Conservation (phyloP, 441 rosid genomes). For the Syzygium syzygioides region DNA sequence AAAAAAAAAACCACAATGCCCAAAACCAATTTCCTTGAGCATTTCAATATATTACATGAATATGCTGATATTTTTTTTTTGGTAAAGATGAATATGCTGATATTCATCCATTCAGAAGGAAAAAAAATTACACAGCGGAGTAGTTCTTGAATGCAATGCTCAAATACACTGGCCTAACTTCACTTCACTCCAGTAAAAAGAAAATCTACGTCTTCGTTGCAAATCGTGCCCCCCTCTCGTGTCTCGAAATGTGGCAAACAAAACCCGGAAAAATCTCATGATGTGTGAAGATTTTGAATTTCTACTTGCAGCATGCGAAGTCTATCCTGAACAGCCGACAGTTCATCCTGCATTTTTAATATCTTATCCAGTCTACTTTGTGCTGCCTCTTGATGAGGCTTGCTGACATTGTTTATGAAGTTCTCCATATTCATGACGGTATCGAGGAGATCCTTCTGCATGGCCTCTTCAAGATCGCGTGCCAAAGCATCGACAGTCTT, state of each 20-base stretch:
- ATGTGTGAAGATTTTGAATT: slow-evolving; percentile 76
- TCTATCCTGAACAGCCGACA: slow-evolving; percentile 39
- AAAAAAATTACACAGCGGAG: neutral
- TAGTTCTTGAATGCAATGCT: neutral
- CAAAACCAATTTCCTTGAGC: neutral
- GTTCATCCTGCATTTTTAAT: slow-evolving; percentile 38
- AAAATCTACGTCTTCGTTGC: neutral
- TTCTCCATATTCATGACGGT: slow-evolving; percentile 39
- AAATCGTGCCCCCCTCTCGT: neutral
- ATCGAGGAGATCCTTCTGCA: slow-evolving; percentile 75
- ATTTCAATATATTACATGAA: neutral
- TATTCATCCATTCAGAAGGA: neutral
- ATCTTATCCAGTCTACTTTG: slow-evolving; percentile 53
- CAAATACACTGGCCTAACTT: neutral
- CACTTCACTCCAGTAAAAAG: neutral
- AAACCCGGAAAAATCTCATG: slow-evolving; percentile 6
- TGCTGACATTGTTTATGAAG: slow-evolving; percentile 48
- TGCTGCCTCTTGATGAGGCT: slow-evolving; percentile 77
- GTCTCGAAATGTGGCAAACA: neutral
- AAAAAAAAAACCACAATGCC: neutral
- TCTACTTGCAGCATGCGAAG: slow-evolving; percentile 49
- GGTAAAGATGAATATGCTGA: neutral
- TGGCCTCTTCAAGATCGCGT: slow-evolving; percentile 73
- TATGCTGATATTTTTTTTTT: neutral
- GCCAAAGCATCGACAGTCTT: slow-evolving; percentile 61